phyloP scores from a whole-genome alignment of 2,329 filamentous ascomycete genomes.

The Biscogniauxia sp. region DNA sequence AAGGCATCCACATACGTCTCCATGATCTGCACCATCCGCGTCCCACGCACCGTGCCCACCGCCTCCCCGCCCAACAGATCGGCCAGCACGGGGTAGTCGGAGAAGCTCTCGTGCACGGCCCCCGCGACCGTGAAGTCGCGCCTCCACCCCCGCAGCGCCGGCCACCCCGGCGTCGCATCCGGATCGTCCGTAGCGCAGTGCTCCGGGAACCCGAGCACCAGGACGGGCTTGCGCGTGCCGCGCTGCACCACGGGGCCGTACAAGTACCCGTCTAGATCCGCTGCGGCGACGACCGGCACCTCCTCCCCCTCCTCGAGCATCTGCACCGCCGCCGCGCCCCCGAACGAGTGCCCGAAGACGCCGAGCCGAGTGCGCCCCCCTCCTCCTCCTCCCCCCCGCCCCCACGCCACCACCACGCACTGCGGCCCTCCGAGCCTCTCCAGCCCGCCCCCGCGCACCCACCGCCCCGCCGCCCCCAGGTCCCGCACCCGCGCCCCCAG shows the following conservation, averaged over 20 bases:
- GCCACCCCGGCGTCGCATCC: constrained; percentile 11
- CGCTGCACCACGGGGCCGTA: constrained; percentile 8
- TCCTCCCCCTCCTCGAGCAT: constrained; percentile 16
- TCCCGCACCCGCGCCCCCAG: constrained; percentile 17
- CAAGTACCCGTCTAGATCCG: constrained; percentile 29
- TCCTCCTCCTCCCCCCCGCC: not conserved
- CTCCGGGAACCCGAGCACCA: constrained; percentile 14
- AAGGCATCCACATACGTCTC: constrained; percentile 7
- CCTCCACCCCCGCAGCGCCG: constrained; percentile 15
- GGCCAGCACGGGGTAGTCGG: constrained; percentile 14
- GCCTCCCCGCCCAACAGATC: constrained; percentile 8
- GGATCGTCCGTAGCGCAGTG: constrained; percentile 16
- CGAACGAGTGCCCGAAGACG: constrained; percentile 22
- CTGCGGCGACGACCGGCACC: constrained; percentile 17
- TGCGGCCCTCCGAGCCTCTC: not conserved
- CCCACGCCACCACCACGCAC: not conserved
- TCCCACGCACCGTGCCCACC: constrained; percentile 2
- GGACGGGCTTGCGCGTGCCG: constrained; percentile 12
- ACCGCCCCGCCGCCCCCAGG: constrained; percentile 8
- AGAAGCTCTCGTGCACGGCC: constrained; percentile 16
- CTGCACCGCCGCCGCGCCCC: constrained; percentile 19
- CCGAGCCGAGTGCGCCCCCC: constrained; percentile 1
- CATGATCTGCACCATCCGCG: constrained; percentile 8
- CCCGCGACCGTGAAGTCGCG: constrained; percentile 15
- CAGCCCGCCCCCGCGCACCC: too few species aligned